Base-by-base conservation (phyloP, 352 stramenopile genomes). In the Globisporangium alternatum region DNA sequence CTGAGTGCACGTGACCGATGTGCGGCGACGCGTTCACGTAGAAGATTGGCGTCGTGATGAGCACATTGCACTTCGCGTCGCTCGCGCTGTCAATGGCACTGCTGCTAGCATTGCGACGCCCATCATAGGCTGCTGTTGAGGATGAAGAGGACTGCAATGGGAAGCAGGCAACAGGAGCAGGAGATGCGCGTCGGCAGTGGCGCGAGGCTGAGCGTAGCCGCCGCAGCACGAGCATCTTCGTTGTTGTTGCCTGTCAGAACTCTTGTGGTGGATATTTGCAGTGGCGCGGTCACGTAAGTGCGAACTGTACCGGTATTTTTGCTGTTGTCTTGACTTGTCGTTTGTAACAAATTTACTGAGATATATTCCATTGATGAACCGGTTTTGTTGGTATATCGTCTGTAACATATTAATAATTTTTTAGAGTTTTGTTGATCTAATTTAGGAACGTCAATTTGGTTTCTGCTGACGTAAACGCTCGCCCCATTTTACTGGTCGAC, bases 1-100 rank as follows among this genome's bases (percentile, higher is more conserved):
- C 92, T 51, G 97, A 99, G 83, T 99, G 99, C 45, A 98, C 95
- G 84, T 99, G 97, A 47, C 98, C 98, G 56, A 99, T 98, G 81
- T 99, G 98, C 25, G 98, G 98, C 71, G 97, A 90, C 68, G 98
- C 97, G 71, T 99, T 99, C 44, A 99, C 97, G 80, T 99, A 99
- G 78, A 99, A 99, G 66, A 99, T 99, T 7, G 98, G 97, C n/a
- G 98, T 99, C 57, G 96, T 99, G 59, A 99, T 83, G 33, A 60
- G 45, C 60, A 66, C 53, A 28, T 66, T 66, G 49, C n/a, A 15
- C 41, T 66, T 66, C 19, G 28, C 28, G 45, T 37, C 22, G 37
- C 0, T 54, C 5, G 48, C 17, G 22, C 45, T 9, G 12, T 52
- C 25, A 21, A n/a, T 10, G 2, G 25, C 49, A 22, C 5, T 25